phyloP scores from a whole-genome alignment of 352 stramenopile species.

The Albugo candida region DNA sequence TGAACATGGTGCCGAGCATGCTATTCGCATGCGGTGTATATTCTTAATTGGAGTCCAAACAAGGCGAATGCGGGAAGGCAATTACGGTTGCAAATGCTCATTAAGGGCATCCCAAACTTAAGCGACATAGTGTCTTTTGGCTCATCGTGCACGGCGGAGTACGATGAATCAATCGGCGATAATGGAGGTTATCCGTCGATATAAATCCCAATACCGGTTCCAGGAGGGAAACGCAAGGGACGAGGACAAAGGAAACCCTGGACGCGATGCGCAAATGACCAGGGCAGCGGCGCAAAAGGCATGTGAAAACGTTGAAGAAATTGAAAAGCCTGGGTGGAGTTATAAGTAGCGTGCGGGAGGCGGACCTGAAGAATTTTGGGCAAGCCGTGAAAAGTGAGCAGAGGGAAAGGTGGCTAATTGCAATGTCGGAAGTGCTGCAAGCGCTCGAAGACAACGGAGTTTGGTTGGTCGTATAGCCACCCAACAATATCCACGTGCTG shows the following conservation, averaged over 20 bases:
- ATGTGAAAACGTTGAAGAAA: background rate
- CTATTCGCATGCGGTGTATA: background rate
- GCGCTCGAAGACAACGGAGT: conserved; percentile 6
- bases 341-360: background rate
- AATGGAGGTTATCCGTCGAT: too few species aligned
- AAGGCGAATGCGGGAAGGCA: background rate
- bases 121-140: background rate
- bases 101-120: background rate
- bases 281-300: background rate
- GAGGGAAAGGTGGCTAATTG: conserved; percentile 1
- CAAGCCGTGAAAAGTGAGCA: conserved; percentile 1
- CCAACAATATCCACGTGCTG: background rate
- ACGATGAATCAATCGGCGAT: background rate
- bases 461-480: background rate
- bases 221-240: background rate
- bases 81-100: background rate
- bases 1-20: background rate
- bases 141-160: background rate
- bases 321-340: background rate
- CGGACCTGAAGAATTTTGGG: conserved; percentile 9
- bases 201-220: too few species aligned
- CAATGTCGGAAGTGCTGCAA: background rate
- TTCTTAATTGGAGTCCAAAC: background rate
- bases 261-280: background rate
- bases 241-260: background rate